phyloP scores from a whole-genome alignment of 768 basidiomycete species.

The Suillus placidus region DNA sequence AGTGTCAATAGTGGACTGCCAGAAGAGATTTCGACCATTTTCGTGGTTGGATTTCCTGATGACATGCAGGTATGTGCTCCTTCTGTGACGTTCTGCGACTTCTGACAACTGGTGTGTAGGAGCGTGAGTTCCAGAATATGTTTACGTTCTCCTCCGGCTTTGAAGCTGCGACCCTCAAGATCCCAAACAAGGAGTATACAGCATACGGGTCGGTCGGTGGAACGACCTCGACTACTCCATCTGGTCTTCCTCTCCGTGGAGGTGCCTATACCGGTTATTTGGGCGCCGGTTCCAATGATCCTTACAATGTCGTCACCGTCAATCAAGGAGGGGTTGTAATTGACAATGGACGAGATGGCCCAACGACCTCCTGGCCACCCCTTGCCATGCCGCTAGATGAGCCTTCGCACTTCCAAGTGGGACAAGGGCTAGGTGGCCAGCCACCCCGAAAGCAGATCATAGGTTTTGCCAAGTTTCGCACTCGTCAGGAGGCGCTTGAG shows the following conservation, averaged over 20 bases:
- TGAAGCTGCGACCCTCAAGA: slow-evolving; percentile 97
- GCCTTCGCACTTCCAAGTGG: slow-evolving; percentile 36
- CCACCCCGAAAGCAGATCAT: slow-evolving; percentile 94
- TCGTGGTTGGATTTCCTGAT: slow-evolving; percentile 98
- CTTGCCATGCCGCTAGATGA: slow-evolving; percentile 37
- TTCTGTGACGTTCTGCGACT: slow-evolving; percentile 8
- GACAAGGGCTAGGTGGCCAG: slow-evolving; percentile 27
- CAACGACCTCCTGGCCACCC: slow-evolving; percentile 68
- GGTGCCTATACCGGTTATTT: slow-evolving; percentile 39
- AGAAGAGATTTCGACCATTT: slow-evolving; percentile 96
- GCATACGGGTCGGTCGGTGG: slow-evolving; percentile 59
- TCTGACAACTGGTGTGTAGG: slow-evolving; percentile 50
- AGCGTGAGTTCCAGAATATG: slow-evolving; percentile 99
- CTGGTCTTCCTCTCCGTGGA: slow-evolving; percentile 38
- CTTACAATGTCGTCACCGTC: slow-evolving; percentile 81
- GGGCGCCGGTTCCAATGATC: slow-evolving; percentile 65
- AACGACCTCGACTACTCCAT: slow-evolving; percentile 28
- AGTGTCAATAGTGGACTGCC: slow-evolving; percentile 38
- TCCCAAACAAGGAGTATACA: slow-evolving; percentile 89
- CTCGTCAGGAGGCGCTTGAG: slow-evolving; percentile 81
- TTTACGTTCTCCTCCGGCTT: slow-evolving; percentile 96
- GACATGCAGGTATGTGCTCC: slow-evolving; percentile 85
- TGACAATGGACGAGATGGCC: slow-evolving; percentile 73
- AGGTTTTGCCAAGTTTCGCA: slow-evolving; percentile 95
- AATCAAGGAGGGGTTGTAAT: slow-evolving; percentile 86